Percentiles rank a stretch among this genome's conserved stretches.
These are phyloP conservation scores for Aurantiochytrium sp. DNA, from an alignment of 108 stramenopile species.

Conservation along the genomic window DNA sequence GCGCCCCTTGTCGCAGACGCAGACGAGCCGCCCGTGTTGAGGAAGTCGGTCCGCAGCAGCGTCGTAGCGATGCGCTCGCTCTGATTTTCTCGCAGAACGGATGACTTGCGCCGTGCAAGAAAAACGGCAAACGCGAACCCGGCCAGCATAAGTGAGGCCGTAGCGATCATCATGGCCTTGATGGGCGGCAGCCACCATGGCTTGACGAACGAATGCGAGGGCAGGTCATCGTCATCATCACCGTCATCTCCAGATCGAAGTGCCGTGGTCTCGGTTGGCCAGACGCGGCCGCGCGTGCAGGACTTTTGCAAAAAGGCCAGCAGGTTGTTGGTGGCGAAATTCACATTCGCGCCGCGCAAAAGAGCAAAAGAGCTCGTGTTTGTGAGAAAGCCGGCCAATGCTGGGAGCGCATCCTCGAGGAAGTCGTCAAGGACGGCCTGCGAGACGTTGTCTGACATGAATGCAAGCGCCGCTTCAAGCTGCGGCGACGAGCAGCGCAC, in stretches of 20 bases:
- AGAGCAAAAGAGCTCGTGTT: background rate
- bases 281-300: no score
- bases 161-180: background rate
- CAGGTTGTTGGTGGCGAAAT: background rate
- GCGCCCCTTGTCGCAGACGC: no score
- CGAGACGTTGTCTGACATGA: background rate
- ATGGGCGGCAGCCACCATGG: conserved; percentile 11
- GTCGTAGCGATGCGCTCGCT: background rate
- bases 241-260: no score
- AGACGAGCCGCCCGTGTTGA: conserved; percentile 2
- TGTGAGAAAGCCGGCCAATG: background rate
- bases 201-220: background rate
- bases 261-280: no score
- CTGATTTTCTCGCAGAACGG: background rate
- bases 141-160: background rate
- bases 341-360: background rate
- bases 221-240: background rate
- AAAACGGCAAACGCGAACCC: background rate
- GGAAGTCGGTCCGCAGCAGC: background rate
- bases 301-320: background rate
- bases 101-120: background rate
- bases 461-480: background rate
- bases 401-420: background rate
- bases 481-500: background rate
- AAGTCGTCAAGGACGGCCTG: background rate